phyloP scores from a whole-genome alignment of 192 early-diverging fungal species.

The Hyaloraphidium curvatum region DNA sequence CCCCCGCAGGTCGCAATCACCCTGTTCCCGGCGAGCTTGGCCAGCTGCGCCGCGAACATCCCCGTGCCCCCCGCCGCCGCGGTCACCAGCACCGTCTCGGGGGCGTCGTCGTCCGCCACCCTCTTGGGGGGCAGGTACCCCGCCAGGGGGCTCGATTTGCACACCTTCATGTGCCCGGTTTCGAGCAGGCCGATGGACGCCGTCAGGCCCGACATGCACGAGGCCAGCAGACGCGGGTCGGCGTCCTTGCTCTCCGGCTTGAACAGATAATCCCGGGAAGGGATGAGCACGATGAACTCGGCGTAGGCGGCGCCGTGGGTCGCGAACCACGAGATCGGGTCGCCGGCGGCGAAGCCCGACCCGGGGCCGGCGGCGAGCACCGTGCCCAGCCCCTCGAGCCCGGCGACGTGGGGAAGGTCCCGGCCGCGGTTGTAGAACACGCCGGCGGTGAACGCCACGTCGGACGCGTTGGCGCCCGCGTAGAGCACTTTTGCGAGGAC shows the following conservation, averaged over 20 bases:
- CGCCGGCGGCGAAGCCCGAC: too few species aligned
- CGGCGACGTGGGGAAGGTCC: conserved; percentile 29
- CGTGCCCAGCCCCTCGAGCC: conserved; percentile 31
- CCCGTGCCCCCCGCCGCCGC: conserved; percentile 39
- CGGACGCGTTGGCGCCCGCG: conserved; percentile 32
- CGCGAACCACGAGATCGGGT: neutral
- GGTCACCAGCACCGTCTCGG: conserved; percentile 34
- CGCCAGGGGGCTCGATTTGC: too few species aligned
- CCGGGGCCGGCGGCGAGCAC: conserved; percentile 22
- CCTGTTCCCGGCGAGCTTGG: conserved; percentile 31
- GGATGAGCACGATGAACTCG: conserved; percentile 25
- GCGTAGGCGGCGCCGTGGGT: conserved; percentile 27
- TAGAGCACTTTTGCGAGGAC: conserved; percentile 21
- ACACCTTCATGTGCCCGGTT: conserved; percentile 18
- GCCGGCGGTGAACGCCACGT: conserved; percentile 33
- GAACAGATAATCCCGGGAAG: too few species aligned
- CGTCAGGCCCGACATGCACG: conserved; percentile 26
- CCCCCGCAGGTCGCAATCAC: conserved; percentile 37
- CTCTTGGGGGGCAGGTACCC: too few species aligned
- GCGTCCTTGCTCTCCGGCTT: neutral
- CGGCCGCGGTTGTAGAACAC: conserved; percentile 25
- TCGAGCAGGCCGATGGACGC: conserved; percentile 23
- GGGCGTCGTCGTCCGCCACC: too few species aligned
- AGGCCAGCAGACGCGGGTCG: neutral
- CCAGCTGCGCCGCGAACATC: conserved; percentile 37